These are phyloP conservation scores for Boletellus dicymbophilus DNA, from an alignment of 1,284 basidiomycete species.

Conservation along the genomic window DNA sequence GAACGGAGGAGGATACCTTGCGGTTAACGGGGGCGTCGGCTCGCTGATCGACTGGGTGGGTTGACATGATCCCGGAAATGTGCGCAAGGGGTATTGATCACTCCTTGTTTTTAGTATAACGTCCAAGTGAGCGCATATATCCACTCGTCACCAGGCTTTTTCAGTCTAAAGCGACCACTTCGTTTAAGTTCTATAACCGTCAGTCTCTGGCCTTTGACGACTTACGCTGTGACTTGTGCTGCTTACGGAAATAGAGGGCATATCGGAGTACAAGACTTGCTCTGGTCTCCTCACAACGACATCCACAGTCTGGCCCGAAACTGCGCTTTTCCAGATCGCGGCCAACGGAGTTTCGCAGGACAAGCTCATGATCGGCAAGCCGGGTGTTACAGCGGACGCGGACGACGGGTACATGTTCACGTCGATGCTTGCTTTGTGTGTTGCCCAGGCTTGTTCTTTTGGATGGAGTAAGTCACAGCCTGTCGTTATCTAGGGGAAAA, in stretches of 20 bases:
- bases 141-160: no score
- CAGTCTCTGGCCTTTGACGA: no score
- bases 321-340: conserved; percentile 62
- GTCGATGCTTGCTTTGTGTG: conserved; percentile 52
- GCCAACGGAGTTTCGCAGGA: conserved; percentile 52
- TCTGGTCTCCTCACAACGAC: conserved; percentile 43
- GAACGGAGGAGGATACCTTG: conserved; percentile 54
- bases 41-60: conserved; percentile 53
- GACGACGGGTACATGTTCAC: conserved; percentile 59
- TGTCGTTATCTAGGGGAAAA: no score
- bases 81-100: background rate
- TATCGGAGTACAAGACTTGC: conserved; percentile 49
- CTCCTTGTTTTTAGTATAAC: conserved; percentile 41
- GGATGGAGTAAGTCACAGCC: conserved; percentile 62
- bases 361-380: conserved; percentile 67
- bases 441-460: conserved; percentile 49
- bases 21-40: conserved; percentile 57
- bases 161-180: no score
- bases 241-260: conserved; percentile 40
- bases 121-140: no score
- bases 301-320: conserved; percentile 42
- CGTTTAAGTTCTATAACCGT: conserved; percentile 76
- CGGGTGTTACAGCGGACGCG: conserved; percentile 51
- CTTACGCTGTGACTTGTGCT: no score
- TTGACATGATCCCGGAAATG: background rate